Evolutionary conservation across 2,329 filamentous ascomycete species (phyloP).

Genomic region (Decorospora gaudefroyi): DNA sequence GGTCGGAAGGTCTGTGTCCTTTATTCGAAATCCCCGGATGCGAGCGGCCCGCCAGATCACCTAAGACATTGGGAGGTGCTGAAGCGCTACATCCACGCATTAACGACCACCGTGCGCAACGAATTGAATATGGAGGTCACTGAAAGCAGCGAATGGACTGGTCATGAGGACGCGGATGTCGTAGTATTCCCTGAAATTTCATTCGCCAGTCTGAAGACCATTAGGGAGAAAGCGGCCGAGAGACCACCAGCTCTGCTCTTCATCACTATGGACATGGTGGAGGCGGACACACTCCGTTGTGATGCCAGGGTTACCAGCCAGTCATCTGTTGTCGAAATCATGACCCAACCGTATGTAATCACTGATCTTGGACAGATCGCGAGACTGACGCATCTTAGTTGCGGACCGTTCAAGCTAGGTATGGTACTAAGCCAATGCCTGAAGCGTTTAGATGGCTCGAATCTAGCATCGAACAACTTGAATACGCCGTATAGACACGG

Average conservation of each 20-base stretch:
- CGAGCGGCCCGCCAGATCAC: neutral
- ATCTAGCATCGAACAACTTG: neutral
- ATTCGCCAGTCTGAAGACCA: constrained; percentile 27
- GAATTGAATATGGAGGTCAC: constrained; percentile 25
- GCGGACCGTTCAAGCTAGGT: constrained; percentile 34
- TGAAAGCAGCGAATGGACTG: constrained; percentile 20
- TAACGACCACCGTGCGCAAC: constrained; percentile 19
- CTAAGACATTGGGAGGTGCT: constrained; percentile 3
- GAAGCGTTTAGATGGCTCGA: constrained; percentile 20
- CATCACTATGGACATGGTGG: constrained; percentile 31
- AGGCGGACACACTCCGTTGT: constrained; percentile 34
- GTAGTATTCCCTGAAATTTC: constrained; percentile 35
- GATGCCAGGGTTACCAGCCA: constrained; percentile 28
- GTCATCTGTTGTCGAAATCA: constrained; percentile 32
- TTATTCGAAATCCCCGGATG: constrained; percentile 3
- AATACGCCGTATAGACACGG: constrained; percentile 17
- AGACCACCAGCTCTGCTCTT: constrained; percentile 30
- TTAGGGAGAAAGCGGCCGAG: constrained; percentile 15
- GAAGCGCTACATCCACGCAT: constrained; percentile 17
- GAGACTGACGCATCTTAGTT: constrained; percentile 15
- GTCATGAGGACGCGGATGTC: constrained; percentile 21
- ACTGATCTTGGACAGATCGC: neutral
- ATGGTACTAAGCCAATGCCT: constrained; percentile 26
- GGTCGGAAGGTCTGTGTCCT: constrained; percentile 27
- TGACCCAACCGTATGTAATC: constrained; percentile 35